Evolutionary conservation across 1,284 basidiomycete species (phyloP), one percentile per base, ranked within the genome.

Genomic region (Mycosarcoma mackinlayi): DNA sequence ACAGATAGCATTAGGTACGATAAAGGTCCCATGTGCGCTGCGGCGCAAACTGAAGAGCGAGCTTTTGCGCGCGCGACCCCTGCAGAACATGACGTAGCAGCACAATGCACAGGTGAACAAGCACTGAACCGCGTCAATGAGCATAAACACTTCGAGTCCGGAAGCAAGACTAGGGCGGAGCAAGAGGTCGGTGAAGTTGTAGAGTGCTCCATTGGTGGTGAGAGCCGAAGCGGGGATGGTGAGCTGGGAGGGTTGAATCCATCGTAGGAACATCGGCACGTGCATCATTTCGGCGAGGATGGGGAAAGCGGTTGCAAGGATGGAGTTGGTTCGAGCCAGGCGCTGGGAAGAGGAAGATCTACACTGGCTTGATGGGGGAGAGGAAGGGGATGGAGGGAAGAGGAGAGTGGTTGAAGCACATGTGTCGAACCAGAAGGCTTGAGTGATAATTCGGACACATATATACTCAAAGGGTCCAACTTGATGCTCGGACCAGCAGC

Each of bases 1-100:
- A 23, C 28, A 48, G 14, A 56, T 31, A 3, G 54, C 54, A n/a
- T 56, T 56, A 3, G 54, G 54, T 1, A 56, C 54, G 14, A 56
- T 56, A 10, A 56, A 56, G 7, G 45, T 56, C 4, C 54, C 54
- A 18, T 56, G 37, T 2, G 30, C 23, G 18, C 38, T 56, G 13
- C 40, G 47, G 14, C 45, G 30, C 24, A 56, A 21, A 6, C 23
- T 48, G 23, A 48, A 27, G 30, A 56, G 4, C 9, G 23, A 30
- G 1, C 48, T 8, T 2, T 48, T 28, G 16, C 30, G 27, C 45
- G 33, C 33, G 14, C 54, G 37, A n/a, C 54, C 46, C 16, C 42
- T 48, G 6, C 30, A 30, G 13, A 56, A 39, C 38, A 48, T 28
- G 24, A 56, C 31, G n/a, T 39, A 19, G 9, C 38, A 7, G 33